Base-by-base conservation (phyloP, 2,329 filamentous ascomycete species). In the Macrophomina tecta region DNA sequence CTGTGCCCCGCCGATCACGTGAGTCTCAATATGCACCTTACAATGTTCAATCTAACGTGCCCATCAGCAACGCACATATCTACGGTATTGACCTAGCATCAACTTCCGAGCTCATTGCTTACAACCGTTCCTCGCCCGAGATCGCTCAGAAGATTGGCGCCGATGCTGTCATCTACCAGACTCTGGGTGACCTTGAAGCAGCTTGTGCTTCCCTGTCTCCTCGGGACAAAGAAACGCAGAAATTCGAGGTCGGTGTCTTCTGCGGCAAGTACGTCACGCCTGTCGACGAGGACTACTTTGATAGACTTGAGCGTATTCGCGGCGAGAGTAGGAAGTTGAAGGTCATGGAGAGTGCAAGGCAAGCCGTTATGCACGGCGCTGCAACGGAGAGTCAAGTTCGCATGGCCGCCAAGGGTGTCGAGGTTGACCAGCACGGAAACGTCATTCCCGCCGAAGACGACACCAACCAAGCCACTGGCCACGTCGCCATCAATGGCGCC, bases 241-340 rank as follows among this genome's bases (percentile, higher is more conserved):
- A 90, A 65, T 97, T 97, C 71, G 94, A 98, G 76, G 89, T 96
- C 2, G 94, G 94, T 64, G 94, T 97, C 8, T 97, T 98, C 82
- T 93, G 89, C 74, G 94, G 94, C 53, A 88, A 89, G 70, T 97
- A 97, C 78, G 85, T 92, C 69, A 97, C 94, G 0, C 88, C 88
- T 0, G 91, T 97, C 1, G 87, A 90, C 1, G 85, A 89, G 6
- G 89, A 86, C 45, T 97, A 97, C 80, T 95, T 97, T 72, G 88
- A 92, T 70, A 91, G 93, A 73, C 83, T 96, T 5, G 90, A 92
- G 78, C 82, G 85, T 67, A 80, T 93, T 18, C 85, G 92, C 64
- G 91, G 90, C 55, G 89, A 92, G 77, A 90, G 87, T 69, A 83
- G 85, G 69, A 91, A 91, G 78, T 76, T 87, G 69, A 91, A 91